Evolutionary conservation across 176 grass and related monocot species (phyloP).

Genomic region (Paspalum vaginatum): DNA sequence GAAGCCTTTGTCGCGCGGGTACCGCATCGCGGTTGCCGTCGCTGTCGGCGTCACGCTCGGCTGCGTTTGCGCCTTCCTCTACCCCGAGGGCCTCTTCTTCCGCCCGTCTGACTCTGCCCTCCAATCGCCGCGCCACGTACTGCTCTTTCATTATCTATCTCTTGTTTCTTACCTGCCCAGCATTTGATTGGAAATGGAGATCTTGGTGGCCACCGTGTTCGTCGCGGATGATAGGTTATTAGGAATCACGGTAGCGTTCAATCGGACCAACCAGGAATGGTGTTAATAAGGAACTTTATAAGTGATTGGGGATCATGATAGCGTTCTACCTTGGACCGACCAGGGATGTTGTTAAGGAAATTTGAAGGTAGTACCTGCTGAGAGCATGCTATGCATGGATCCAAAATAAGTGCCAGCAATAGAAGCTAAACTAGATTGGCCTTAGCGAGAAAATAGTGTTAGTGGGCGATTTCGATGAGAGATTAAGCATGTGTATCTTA

Average conservation of each 20-base stretch:
- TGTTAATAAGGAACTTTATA: background rate
- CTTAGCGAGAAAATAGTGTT: slow-evolving; percentile 6
- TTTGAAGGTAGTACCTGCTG: background rate
- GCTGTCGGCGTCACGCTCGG: slow-evolving; percentile 16
- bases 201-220: background rate
- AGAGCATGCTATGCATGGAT: slow-evolving; percentile 19
- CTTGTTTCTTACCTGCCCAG: background rate
- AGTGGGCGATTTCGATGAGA: background rate
- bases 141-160: background rate
- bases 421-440: background rate
- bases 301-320: background rate
- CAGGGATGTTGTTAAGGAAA: background rate
- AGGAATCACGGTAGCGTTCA: background rate
- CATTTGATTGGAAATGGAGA: background rate
- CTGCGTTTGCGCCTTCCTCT: slow-evolving; percentile 23
- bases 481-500: background rate
- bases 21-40: slow-evolving; percentile 1
- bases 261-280: background rate
- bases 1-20: background rate
- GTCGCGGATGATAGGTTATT: background rate
- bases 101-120: slow-evolving; percentile 5
- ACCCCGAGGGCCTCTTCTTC: slow-evolving; percentile 7
- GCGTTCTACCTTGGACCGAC: background rate
- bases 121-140: slow-evolving; percentile 1
- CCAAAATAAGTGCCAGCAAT: slow-evolving; percentile 6